Evolutionary conservation across 2,329 filamentous ascomycete species (phyloP).

Genomic region (Claviceps sp.): DNA sequence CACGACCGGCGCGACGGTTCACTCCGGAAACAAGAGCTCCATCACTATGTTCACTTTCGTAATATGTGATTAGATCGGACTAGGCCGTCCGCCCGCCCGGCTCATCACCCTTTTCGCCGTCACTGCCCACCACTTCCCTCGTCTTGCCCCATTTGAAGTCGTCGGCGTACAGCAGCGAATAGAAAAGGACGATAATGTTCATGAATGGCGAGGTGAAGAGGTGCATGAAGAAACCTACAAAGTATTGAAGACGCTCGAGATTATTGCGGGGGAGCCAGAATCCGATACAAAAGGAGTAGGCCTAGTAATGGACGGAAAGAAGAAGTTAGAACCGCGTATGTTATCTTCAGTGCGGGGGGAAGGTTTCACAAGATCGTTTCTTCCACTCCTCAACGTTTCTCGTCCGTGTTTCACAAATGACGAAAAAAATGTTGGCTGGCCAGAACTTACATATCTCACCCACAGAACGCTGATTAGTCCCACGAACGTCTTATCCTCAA

Average conservation of each 20-base stretch:
- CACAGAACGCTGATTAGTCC: conserved; percentile 24
- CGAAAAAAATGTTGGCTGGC: too few species aligned
- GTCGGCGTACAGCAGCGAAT: conserved; percentile 28
- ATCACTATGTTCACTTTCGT: too few species aligned
- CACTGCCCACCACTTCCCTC: conserved; percentile 17
- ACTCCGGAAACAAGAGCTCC: too few species aligned
- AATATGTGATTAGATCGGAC: too few species aligned
- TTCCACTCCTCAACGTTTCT: too few species aligned
- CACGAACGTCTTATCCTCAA: conserved; percentile 23
- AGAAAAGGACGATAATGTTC: conserved; percentile 28
- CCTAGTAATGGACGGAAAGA: too few species aligned
- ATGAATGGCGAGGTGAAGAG: conserved; percentile 26
- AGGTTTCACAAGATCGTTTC: too few species aligned
- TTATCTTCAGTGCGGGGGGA: too few species aligned
- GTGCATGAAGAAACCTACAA: conserved; percentile 25
- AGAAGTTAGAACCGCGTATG: background rate
- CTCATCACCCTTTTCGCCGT: background rate
- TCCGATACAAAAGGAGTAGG: conserved; percentile 28
- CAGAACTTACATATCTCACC: conserved; percentile 26
- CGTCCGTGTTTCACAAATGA: too few species aligned
- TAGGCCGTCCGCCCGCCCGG: background rate
- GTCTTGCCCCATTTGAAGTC: conserved; percentile 35
- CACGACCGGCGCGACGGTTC: too few species aligned
- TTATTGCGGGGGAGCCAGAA: conserved; percentile 28
- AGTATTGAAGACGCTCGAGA: conserved; percentile 24